phyloP scores from a whole-genome alignment of 805 yeast genomes.

The Pachysolen tannophilus region DNA sequence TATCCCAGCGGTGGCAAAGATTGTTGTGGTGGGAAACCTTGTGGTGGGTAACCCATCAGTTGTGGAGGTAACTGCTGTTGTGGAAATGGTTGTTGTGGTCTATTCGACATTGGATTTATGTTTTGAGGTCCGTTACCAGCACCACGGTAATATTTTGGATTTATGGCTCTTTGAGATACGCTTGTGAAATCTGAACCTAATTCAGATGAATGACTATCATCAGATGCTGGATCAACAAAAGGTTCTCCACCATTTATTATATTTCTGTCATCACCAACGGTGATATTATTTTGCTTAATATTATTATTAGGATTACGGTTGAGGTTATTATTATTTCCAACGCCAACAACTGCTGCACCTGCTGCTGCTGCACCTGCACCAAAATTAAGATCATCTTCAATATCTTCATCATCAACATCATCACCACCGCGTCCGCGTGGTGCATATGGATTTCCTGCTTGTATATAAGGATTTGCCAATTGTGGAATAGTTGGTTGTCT shows the following conservation, averaged over 20 bases:
- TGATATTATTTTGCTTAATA: not conserved
- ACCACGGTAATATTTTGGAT: slow-evolving; percentile 43
- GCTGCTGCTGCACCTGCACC: slow-evolving; percentile 1
- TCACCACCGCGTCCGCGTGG: slow-evolving; percentile 1
- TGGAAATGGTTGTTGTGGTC: slow-evolving; percentile 12
- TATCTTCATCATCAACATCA: not conserved
- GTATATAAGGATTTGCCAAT: slow-evolving; percentile 9
- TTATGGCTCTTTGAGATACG: slow-evolving; percentile 69
- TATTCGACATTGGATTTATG: slow-evolving; percentile 16
- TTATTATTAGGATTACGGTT: no score
- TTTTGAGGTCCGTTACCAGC: slow-evolving; percentile 11
- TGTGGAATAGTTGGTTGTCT: slow-evolving; percentile 9
- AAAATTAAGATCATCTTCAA: slow-evolving; percentile 1
- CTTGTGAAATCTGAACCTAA: slow-evolving; percentile 65
- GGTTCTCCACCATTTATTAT: slow-evolving; percentile 5
- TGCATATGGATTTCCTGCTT: not conserved
- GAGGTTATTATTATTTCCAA: no score
- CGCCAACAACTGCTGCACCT: no score
- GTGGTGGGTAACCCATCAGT: slow-evolving; percentile 6
- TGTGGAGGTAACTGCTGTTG: slow-evolving; percentile 9
- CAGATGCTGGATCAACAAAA: slow-evolving; percentile 8
- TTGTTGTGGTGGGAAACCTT: slow-evolving; percentile 17
- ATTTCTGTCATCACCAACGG: slow-evolving; percentile 12
- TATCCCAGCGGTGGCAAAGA: slow-evolving; percentile 12
- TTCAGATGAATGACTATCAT: slow-evolving; percentile 20